phyloP scores from a whole-genome alignment of 1,284 basidiomycete genomes.

The Sanghuangporus baumii region DNA sequence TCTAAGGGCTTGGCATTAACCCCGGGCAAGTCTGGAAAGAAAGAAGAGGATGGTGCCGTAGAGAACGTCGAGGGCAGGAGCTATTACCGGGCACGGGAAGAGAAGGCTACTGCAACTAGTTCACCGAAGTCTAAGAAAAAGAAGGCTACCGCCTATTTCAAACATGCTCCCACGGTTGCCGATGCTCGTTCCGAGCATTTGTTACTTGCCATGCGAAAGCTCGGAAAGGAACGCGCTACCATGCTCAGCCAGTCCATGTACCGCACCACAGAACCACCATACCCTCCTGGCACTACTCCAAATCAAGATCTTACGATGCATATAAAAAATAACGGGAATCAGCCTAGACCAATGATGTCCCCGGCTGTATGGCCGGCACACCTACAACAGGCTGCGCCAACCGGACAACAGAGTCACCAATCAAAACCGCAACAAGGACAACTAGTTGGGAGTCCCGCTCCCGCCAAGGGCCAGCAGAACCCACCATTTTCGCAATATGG shows the following conservation, averaged over 20 bases:
- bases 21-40: constrained; percentile 1
- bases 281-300: not conserved
- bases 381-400: not conserved
- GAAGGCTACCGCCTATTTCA: constrained; percentile 17
- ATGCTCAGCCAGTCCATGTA: constrained; percentile 11
- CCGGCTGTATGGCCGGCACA: not conserved
- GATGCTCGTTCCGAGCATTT: constrained; percentile 59
- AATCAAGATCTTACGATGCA: not conserved
- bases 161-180: constrained; percentile 28
- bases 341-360: not conserved
- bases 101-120: not conserved
- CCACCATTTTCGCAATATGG: not conserved
- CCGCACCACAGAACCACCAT: not conserved
- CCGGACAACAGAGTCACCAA: not conserved
- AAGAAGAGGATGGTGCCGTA: not conserved
- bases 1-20: constrained; percentile 10
- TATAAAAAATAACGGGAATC: not conserved
- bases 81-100: constrained; percentile 6
- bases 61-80: not conserved
- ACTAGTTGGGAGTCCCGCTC: not conserved
- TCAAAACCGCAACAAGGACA: not conserved
- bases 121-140: constrained; percentile 3
- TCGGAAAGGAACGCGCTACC: constrained; percentile 46
- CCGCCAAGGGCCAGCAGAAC: not conserved
- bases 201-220: constrained; percentile 49